Evolutionary conservation across 2,329 filamentous ascomycete genomes (phyloP).

Genomic region (Epichloe sylvatica): DNA sequence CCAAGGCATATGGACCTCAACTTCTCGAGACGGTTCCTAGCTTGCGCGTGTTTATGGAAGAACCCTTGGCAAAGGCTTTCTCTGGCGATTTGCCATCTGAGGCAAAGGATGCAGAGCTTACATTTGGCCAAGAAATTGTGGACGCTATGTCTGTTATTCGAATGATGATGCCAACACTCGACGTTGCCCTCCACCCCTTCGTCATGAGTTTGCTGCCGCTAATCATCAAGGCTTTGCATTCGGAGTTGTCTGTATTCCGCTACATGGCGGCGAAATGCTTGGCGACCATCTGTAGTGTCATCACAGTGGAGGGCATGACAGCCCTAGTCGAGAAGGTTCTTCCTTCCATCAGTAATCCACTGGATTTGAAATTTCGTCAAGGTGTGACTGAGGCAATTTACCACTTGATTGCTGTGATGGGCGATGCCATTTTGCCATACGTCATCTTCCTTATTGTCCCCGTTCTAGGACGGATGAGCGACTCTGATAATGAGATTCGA

Average conservation of each 20-base stretch:
- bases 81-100: constrained; percentile 55
- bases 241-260: constrained; percentile 76
- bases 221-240: constrained; percentile 77
- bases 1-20: constrained; percentile 60
- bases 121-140: constrained; percentile 80
- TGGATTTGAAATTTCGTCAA: constrained; percentile 80
- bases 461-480: constrained; percentile 93
- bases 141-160: constrained; percentile 88
- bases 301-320: constrained; percentile 90
- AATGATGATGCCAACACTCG: constrained; percentile 81
- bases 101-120: constrained; percentile 57
- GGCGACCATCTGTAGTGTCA: constrained; percentile 92
- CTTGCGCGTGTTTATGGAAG: constrained; percentile 66
- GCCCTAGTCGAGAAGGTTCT: constrained; percentile 86
- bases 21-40: constrained; percentile 78
- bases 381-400: constrained; percentile 93
- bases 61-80: constrained; percentile 64
- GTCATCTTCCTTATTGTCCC: constrained; percentile 98
- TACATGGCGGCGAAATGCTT: constrained; percentile 97
- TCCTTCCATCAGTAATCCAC: constrained; percentile 78
- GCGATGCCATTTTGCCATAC: constrained; percentile 87
- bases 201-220: constrained; percentile 72
- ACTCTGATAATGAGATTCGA: constrained; percentile 90
- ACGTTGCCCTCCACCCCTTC: constrained; percentile 61
- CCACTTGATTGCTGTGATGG: constrained; percentile 96